phyloP scores from a whole-genome alignment of 1,284 basidiomycete species.

The Volvariella volvacea region DNA sequence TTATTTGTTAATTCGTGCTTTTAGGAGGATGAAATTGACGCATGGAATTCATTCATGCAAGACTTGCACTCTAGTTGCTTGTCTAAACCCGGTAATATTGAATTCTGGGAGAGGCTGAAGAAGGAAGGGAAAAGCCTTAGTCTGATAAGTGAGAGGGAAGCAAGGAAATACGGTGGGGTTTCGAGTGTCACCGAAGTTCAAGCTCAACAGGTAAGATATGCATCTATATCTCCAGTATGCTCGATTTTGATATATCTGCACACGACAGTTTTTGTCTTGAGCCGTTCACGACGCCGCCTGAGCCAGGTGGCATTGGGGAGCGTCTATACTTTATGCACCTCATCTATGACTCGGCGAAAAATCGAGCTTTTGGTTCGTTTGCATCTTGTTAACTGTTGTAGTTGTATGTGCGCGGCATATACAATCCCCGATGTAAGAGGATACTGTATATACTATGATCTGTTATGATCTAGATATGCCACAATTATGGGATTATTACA shows the following conservation, averaged over 20 bases:
- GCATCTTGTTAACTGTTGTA: too few species aligned
- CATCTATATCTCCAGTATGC: neutral
- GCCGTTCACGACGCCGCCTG: too few species aligned
- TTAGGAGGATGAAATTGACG: slow-evolving; percentile 72
- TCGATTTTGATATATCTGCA: neutral
- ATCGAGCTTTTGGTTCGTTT: too few species aligned
- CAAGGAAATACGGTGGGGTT: slow-evolving; percentile 44
- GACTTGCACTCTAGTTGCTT: slow-evolving; percentile 51
- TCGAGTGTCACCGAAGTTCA: slow-evolving; percentile 46
- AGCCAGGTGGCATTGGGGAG: too few species aligned
- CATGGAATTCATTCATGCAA: slow-evolving; percentile 71
- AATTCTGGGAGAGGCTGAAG: slow-evolving; percentile 58
- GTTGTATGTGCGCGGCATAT: too few species aligned
- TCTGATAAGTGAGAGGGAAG: slow-evolving; percentile 60
- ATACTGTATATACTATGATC: too few species aligned
- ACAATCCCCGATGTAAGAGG: too few species aligned
- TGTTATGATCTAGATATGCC: too few species aligned
- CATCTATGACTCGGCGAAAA: too few species aligned
- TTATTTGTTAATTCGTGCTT: neutral
- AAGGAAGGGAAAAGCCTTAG: slow-evolving; percentile 45
- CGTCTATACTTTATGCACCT: too few species aligned
- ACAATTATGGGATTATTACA: too few species aligned
- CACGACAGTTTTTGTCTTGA: neutral
- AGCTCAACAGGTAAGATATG: slow-evolving; percentile 34
- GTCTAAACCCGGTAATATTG: slow-evolving; percentile 46